phyloP scores from a whole-genome alignment of 1,284 basidiomycete species.

The Heterobasidion irregulare region DNA sequence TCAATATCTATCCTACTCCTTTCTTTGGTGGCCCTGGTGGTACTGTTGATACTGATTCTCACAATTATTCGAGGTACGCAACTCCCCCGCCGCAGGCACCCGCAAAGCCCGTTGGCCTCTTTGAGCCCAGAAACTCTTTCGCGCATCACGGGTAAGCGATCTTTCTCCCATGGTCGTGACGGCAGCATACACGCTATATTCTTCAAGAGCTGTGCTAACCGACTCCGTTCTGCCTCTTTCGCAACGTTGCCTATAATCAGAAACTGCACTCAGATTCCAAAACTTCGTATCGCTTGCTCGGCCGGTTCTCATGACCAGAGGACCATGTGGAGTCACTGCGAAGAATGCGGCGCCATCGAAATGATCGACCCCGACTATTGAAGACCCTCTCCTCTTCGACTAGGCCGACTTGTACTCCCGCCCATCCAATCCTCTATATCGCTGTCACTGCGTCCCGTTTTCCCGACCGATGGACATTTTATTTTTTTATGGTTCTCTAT shows the following conservation, averaged over 20 bases:
- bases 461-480: not conserved
- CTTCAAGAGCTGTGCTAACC: constrained; percentile 14
- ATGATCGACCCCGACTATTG: constrained; percentile 69
- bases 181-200: constrained; percentile 2
- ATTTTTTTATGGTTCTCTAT: not conserved
- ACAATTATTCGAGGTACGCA: constrained; percentile 35
- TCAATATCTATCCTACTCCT: constrained; percentile 49
- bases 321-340: constrained; percentile 82
- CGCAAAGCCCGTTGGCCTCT: constrained; percentile 42
- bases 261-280: constrained; percentile 71
- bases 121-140: constrained; percentile 59
- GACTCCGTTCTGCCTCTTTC: not conserved
- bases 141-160: constrained; percentile 63
- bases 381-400: not conserved
- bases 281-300: constrained; percentile 29
- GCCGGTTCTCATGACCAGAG: constrained; percentile 25
- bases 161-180: not conserved
- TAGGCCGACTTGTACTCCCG: not conserved
- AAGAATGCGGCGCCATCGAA: constrained; percentile 80
- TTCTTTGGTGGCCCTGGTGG: constrained; percentile 34
- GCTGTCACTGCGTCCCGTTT: not conserved
- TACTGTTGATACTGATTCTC: constrained; percentile 38
- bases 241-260: constrained; percentile 4
- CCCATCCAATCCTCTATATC: not conserved
- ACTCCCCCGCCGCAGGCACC: constrained; percentile 18